Base-by-base conservation (phyloP, 768 basidiomycete genomes). In the Phanerochaete sordida region DNA sequence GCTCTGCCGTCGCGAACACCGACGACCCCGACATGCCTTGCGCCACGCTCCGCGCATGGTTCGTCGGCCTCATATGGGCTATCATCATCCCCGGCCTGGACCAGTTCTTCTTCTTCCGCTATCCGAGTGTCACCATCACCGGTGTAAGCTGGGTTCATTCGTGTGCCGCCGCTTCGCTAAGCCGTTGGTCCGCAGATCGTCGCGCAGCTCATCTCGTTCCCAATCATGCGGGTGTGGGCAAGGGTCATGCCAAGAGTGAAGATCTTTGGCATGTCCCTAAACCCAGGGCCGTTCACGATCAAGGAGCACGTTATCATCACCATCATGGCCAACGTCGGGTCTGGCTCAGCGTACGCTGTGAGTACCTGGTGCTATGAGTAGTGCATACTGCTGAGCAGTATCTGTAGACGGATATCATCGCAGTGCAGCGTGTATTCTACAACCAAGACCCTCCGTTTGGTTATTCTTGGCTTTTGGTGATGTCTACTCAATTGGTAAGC, bases 231-330 rank as follows among this genome's bases (percentile, higher is more conserved):
- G 24, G 70, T 77, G 1, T 87, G 85, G 81, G 87, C 87, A 24
- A 71, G 82, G 57, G 64, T 84, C 9, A 65, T 85, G 33, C 88
- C 88, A 1, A 66, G 71, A 27, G 74, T 79, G 58, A 75, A 70
- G 24, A 70, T 89, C 3, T 82, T 85, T 43, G 87, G 87, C 19
- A 37, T 83, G 27, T 72, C 80, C n/a, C 68, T 89, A 46, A 89
- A 89, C 70, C 87, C 87, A 24, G 90, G 90, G 8, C 87, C 84
- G 1, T 91, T 88, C 65, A 81, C 80, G 31, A 86, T 90, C 68
- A 90, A 91, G 73, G 88, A 90, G 64, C 86, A 89, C 67, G 90
- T 89, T 26, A 52, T 90, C 28, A 79, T 88, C 55, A 88, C 84
- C 0, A 84, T 89, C 63, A 87, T 86, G 85, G 85, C 85, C 1